phyloP scores from a whole-genome alignment of 2,329 filamentous ascomycete genomes.

The Mollisiaceae sp. region DNA sequence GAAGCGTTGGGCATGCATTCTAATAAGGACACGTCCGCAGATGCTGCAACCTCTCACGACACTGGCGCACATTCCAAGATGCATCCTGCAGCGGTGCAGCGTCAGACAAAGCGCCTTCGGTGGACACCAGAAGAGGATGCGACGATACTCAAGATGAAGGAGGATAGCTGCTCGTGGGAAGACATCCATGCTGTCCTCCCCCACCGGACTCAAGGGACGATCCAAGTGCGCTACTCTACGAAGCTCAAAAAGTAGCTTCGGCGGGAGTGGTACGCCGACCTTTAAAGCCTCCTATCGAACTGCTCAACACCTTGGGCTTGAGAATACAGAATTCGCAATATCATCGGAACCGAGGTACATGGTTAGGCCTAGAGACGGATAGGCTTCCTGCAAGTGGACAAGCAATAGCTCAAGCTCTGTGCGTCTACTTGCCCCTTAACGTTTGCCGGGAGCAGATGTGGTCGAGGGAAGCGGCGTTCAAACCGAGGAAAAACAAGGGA shows the following conservation, averaged over 20 bases:
- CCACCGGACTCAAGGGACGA: slow-evolving; percentile 15
- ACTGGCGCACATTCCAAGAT: slow-evolving; percentile 8
- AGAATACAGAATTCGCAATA: too few relatives aligned
- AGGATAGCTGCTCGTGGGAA: slow-evolving; percentile 15
- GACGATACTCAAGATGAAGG: slow-evolving; percentile 13
- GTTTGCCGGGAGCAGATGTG: too few relatives aligned
- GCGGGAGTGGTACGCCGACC: slow-evolving; percentile 9
- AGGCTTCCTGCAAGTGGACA: too few relatives aligned
- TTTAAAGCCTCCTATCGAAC: too few relatives aligned
- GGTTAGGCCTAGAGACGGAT: too few relatives aligned
- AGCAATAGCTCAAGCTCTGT: too few relatives aligned
- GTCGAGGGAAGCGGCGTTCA: too few relatives aligned
- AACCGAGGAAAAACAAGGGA: too few relatives aligned
- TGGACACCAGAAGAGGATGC: slow-evolving; percentile 18
- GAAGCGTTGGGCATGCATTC: slow-evolving; percentile 14
- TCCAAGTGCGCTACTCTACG: slow-evolving; percentile 22
- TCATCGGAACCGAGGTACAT: too few relatives aligned
- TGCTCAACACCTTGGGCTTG: too few relatives aligned
- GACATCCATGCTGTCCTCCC: slow-evolving; percentile 21
- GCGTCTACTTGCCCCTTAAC: too few relatives aligned
- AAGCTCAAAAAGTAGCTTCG: slow-evolving; percentile 23
- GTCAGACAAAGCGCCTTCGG: slow-evolving; percentile 15
- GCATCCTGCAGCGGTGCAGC: slow-evolving; percentile 5
- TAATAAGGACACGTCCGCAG: slow-evolving; percentile 2
- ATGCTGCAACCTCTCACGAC: slow-evolving; percentile 21